A percentile compares a stretch with the other conserved stretches of the same genome.
Evolutionary conservation across 352 stramenopile genomes (phyloP).

Genomic region (Phytophthora hybrid): DNA sequence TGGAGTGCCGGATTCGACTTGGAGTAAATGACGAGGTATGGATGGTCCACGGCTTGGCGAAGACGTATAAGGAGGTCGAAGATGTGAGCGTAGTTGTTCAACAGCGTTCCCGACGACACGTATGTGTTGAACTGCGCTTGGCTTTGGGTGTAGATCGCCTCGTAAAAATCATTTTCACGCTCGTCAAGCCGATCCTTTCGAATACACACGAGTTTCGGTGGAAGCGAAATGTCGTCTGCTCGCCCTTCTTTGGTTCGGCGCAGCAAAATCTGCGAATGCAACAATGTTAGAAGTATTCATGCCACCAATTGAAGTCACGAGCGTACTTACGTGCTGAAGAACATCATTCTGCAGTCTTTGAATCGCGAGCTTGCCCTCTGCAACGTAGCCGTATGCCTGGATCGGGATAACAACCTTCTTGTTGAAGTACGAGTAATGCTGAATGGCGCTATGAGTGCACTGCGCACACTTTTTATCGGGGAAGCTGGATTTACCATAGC

Average conservation of each 20-base stretch:
- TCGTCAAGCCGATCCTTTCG: slow-evolving; percentile 88
- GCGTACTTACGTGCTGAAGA: slow-evolving; percentile 82
- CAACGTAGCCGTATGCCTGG: slow-evolving; percentile 94
- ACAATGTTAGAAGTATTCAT: slow-evolving; percentile 8
- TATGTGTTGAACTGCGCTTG: slow-evolving; percentile 99
- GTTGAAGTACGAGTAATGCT: slow-evolving; percentile 99
- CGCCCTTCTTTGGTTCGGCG: slow-evolving; percentile 98
- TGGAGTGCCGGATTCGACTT: slow-evolving; percentile 88
- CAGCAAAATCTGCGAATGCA: slow-evolving; percentile 90
- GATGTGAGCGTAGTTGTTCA: slow-evolving; percentile 99
- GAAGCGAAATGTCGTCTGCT: slow-evolving; percentile 94
- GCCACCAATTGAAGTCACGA: neutral
- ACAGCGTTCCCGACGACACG: slow-evolving; percentile 95
- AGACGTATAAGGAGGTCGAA: slow-evolving; percentile 98
- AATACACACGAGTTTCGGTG: slow-evolving; percentile 90
- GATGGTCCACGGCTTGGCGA: slow-evolving; percentile 98
- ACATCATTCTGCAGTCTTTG: slow-evolving; percentile 96
- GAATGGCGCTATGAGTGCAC: slow-evolving; percentile 95
- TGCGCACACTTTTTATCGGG: slow-evolving; percentile 88
- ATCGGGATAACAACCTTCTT: slow-evolving; percentile 99
- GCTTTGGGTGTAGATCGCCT: slow-evolving; percentile 98
- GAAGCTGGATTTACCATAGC: slow-evolving; percentile 47
- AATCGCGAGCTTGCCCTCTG: slow-evolving; percentile 95
- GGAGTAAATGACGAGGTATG: slow-evolving; percentile 96
- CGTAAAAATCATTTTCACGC: slow-evolving; percentile 99